phyloP scores from a whole-genome alignment of 192 early-diverging fungal genomes.

The Podila minutissima region DNA sequence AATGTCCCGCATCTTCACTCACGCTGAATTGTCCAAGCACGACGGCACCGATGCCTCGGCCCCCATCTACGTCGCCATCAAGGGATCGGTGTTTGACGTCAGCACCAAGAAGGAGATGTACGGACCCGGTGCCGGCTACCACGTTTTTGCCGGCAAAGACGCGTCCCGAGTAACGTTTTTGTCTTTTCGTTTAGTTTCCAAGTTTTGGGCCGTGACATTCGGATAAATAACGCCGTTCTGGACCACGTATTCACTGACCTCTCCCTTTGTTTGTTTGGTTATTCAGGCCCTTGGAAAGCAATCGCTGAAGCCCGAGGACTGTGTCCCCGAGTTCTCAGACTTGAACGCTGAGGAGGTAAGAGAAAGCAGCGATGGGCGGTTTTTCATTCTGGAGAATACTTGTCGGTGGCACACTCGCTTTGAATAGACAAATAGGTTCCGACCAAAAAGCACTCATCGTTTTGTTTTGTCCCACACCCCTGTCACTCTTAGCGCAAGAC shows the following conservation, averaged over 20 bases:
- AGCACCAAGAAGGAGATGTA: slow-evolving; percentile 67
- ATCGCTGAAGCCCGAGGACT: slow-evolving; percentile 75
- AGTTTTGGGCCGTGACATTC: neutral
- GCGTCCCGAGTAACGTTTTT: slow-evolving; percentile 62
- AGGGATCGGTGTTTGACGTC: slow-evolving; percentile 83
- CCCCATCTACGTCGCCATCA: slow-evolving; percentile 85
- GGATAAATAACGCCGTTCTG: neutral
- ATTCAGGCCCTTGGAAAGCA: slow-evolving; percentile 68
- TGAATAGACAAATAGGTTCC: neutral
- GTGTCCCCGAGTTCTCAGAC: slow-evolving; percentile 68
- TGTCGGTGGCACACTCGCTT: neutral
- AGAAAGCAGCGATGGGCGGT: neutral
- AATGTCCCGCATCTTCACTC: slow-evolving; percentile 57
- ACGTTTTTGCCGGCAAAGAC: slow-evolving; percentile 83
- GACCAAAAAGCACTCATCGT: neutral
- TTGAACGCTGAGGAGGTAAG: slow-evolving; percentile 71
- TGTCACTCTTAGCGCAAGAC: slow-evolving; percentile 55
- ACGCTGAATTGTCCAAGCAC: slow-evolving; percentile 67
- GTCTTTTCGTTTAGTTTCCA: neutral
- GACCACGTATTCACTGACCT: neutral
- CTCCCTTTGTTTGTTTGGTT: neutral
- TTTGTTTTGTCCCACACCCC: neutral
- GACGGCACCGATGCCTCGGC: slow-evolving; percentile 64
- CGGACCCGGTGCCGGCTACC: slow-evolving; percentile 66
- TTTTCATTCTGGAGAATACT: slow-evolving; percentile 9